phyloP scores from a whole-genome alignment of 1,284 basidiomycete species.

The Schizopora paradoxa region DNA sequence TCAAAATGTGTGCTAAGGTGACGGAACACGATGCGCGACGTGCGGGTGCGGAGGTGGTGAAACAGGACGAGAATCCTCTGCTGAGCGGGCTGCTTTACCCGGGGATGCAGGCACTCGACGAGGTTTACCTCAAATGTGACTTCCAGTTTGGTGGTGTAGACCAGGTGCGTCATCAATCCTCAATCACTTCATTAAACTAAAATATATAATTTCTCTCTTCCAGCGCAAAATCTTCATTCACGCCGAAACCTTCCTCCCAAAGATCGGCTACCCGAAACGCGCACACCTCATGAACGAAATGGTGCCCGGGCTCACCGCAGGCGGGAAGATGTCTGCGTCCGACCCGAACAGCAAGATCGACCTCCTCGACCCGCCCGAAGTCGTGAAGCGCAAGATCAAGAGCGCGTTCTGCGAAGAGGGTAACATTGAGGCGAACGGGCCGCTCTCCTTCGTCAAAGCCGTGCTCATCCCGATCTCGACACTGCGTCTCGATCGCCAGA shows the following conservation, averaged over 20 bases:
- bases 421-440: slow-evolving; percentile 86
- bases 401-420: slow-evolving; percentile 93
- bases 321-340: slow-evolving; percentile 98
- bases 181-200: neutral
- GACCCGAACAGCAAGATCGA: slow-evolving; percentile 98
- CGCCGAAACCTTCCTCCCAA: slow-evolving; percentile 92
- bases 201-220: slow-evolving; percentile 8
- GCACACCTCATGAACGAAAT: slow-evolving; percentile 98
- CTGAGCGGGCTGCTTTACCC: slow-evolving; percentile 94
- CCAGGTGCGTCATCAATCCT: slow-evolving; percentile 53
- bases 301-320: slow-evolving; percentile 89
- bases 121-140: slow-evolving; percentile 93
- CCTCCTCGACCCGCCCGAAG: slow-evolving; percentile 86
- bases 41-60: slow-evolving; percentile 99
- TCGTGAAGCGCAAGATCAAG: slow-evolving; percentile 87
- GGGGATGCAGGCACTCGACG: slow-evolving; percentile 93
- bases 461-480: slow-evolving; percentile 89
- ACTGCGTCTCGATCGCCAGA: slow-evolving; percentile 56
- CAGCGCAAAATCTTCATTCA: slow-evolving; percentile 99
- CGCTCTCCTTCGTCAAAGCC: slow-evolving; percentile 84
- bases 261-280: slow-evolving; percentile 90
- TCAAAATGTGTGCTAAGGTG: slow-evolving; percentile 83
- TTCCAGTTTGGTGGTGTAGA: slow-evolving; percentile 99
- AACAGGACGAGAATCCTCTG: slow-evolving; percentile 91
- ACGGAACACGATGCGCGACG: slow-evolving; percentile 97